These are phyloP conservation scores for Triticum turgidum DNA, from an alignment of 176 grass and related monocot genomes.

Conservation along the genomic window DNA sequence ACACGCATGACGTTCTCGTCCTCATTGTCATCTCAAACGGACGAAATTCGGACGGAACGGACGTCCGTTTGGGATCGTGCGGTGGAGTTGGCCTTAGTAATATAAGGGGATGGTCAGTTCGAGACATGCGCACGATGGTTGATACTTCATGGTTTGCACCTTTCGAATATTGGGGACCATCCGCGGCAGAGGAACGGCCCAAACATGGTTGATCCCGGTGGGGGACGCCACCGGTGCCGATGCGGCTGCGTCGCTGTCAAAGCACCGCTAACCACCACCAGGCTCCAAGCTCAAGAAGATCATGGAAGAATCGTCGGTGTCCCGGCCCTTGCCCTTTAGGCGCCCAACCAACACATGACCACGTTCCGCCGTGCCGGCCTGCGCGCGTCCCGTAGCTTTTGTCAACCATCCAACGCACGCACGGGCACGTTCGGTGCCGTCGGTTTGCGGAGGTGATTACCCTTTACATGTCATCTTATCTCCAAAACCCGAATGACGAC, in stretches of 20 bases:
- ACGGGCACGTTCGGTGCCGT: slow-evolving; percentile 30
- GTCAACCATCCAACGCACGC: slow-evolving; percentile 21
- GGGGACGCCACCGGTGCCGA: background rate
- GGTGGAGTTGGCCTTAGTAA: background rate
- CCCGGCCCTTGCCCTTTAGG: background rate
- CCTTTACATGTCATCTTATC: slow-evolving; percentile 24
- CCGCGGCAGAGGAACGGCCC: background rate
- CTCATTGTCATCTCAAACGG: too few relatives aligned
- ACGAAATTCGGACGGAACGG: too few relatives aligned
- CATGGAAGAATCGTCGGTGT: slow-evolving; percentile 14
- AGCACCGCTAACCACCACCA: background rate
- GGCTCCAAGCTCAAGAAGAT: slow-evolving; percentile 19
- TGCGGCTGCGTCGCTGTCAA: background rate
- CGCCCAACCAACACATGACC: slow-evolving; percentile 35
- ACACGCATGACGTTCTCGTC: too few relatives aligned
- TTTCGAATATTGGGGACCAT: background rate
- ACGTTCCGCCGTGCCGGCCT: slow-evolving; percentile 9
- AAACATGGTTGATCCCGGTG: background rate
- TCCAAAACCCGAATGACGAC: background rate
- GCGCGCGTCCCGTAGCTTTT: background rate
- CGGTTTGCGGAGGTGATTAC: background rate
- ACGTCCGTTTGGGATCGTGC: too few relatives aligned
- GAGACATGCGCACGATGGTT: background rate
- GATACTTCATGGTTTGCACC: background rate
- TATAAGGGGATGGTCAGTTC: background rate